Evolutionary conservation across 495 filamentous ascomycete genomes (phyloP), one percentile per base, ranked within the genome.

Genomic region (Lophiotrema nucula): DNA sequence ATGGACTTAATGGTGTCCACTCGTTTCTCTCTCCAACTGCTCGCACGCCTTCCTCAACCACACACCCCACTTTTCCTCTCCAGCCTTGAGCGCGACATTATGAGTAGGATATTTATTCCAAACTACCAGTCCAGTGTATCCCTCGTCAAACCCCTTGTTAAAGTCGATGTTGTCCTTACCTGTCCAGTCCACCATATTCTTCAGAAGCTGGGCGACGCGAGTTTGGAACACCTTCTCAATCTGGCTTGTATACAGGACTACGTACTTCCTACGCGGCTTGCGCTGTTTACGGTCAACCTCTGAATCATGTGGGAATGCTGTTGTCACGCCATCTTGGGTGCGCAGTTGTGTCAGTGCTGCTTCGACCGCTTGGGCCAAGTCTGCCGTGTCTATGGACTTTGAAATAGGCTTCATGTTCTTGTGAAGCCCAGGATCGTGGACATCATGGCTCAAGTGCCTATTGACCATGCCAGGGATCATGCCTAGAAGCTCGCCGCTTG

Each of bases 61-160:
- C 15, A 81, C 60, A 77, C 77, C 0, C 81, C 81, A 0, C 79
- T 83, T 65, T 73, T 78, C 0, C 75, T 73, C 12, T 76, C 77
- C 28, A 63, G 71, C 16, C 66, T 86, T 12, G 58, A 85, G 4
- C 62, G 66, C 1, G 76, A 82, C 43, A 71, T 85, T 45, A 67
- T 74, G n/a, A 64, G 79, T 25, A 71, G 72, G 0, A 58, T 85
- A 23, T 75, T 75, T 28, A 76, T 79, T 3, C 67, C 76, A 49
- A 27, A 45, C 15, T n/a, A n/a, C n/a, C 22, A 69, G 16, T 62
- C 53, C n/a, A 25, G 3, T 49, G 2, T 47, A 19, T n/a, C 43
- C 44, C 15, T 18, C n/a, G 28, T 57, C 45, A 10, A 57, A 18
- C 2, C 53, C 53, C 22, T 57, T 57, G 53, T 57, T 57, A 24